phyloP scores from a whole-genome alignment of 106 monocot species.

The Triglochin maritima region DNA sequence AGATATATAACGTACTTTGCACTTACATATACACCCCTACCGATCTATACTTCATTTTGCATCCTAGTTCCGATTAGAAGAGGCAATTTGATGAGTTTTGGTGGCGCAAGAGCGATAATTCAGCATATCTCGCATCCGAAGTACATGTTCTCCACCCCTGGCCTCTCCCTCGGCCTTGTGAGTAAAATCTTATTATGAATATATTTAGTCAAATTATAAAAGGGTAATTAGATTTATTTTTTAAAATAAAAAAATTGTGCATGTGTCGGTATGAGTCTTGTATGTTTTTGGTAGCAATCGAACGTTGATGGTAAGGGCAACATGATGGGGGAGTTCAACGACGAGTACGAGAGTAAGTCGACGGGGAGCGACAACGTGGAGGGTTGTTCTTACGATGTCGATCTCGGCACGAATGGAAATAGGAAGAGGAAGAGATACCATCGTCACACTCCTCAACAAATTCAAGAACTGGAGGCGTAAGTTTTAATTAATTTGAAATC shows the following conservation, averaged over 20 bases:
- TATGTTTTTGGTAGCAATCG: conserved; percentile 22
- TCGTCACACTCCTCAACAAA: conserved; percentile 93
- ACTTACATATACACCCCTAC: too few relatives aligned
- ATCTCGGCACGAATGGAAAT: conserved; percentile 40
- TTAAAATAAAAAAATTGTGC: neutral
- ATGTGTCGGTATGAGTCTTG: neutral
- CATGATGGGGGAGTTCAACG: conserved; percentile 22
- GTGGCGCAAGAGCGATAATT: conserved; percentile 9
- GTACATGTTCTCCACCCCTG: conserved; percentile 28
- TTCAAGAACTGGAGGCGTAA: conserved; percentile 93
- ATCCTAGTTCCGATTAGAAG: too few relatives aligned
- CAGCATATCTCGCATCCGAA: conserved; percentile 16
- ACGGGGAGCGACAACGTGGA: conserved; percentile 66
- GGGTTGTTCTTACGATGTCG: conserved; percentile 47
- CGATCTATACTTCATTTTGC: too few relatives aligned
- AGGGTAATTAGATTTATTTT: neutral
- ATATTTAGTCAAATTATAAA: too few relatives aligned
- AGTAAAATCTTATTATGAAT: neutral
- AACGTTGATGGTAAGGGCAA: conserved; percentile 28
- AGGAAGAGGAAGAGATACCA: conserved; percentile 83
- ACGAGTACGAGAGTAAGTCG: conserved; percentile 68
- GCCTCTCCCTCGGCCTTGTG: conserved; percentile 60
- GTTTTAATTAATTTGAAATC: too few relatives aligned
- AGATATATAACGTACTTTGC: too few relatives aligned
- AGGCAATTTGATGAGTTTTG: conserved; percentile 47